Evolutionary conservation across 1,284 basidiomycete species (phyloP).

Genomic region (Volvariella surrecta): DNA sequence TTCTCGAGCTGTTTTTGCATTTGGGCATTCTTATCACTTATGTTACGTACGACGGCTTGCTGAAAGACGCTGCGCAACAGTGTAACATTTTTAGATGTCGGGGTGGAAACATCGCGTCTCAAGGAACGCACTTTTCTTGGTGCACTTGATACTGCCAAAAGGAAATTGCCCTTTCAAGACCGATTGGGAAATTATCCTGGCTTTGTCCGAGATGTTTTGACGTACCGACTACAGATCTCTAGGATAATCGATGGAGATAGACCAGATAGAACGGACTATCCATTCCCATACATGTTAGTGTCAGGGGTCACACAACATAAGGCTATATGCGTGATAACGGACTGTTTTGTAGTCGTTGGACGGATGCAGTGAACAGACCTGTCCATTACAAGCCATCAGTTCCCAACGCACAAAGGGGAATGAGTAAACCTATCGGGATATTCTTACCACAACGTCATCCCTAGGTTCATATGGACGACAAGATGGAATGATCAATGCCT

Average conservation of each 20-base stretch:
- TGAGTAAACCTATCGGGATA: neutral
- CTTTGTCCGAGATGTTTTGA: conserved; percentile 1
- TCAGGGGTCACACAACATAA: conserved; percentile 8
- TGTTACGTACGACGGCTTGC: conserved; percentile 67
- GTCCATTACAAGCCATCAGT: conserved; percentile 1
- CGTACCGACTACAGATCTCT: conserved; percentile 71
- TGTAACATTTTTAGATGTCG: conserved; percentile 9
- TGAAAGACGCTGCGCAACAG: conserved; percentile 57
- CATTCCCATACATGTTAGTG: conserved; percentile 4
- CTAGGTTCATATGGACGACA: conserved; percentile 24
- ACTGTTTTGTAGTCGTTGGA: conserved; percentile 83
- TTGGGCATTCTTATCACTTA: conserved; percentile 73
- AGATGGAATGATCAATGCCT: conserved; percentile 2
- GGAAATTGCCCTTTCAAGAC: conserved; percentile 52
- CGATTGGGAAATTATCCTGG: too few species aligned
- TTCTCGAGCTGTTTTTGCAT: conserved; percentile 76
- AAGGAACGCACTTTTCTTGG: conserved; percentile 60
- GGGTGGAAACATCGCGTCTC: neutral
- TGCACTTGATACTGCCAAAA: conserved; percentile 87
- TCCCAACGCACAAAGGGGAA: neutral
- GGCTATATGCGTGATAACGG: conserved; percentile 28
- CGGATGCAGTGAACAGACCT: conserved; percentile 74
- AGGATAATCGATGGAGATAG: conserved; percentile 63
- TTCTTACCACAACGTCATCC: conserved; percentile 71
- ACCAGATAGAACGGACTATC: conserved; percentile 76